phyloP scores from a whole-genome alignment of 2,329 filamentous ascomycete genomes.

The Cercospora brassicicola region DNA sequence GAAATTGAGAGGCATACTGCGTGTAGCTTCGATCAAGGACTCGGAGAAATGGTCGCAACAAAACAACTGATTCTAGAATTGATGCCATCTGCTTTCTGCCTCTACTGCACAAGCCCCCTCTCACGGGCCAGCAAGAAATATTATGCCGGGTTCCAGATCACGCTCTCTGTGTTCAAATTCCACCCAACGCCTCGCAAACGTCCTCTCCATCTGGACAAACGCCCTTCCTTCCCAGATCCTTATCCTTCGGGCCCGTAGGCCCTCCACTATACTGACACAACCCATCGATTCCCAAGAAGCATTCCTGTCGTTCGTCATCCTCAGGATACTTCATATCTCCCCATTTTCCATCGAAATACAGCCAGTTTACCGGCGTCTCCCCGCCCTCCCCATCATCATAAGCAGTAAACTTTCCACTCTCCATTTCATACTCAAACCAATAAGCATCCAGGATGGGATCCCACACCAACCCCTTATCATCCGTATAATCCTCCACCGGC shows the following conservation, averaged over 20 bases:
- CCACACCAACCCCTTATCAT: slow-evolving; percentile 56
- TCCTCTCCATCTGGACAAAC: slow-evolving; percentile 56
- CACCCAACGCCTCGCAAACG: background rate
- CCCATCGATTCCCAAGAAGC: slow-evolving; percentile 41
- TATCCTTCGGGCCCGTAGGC: slow-evolving; percentile 62
- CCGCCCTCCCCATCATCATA: slow-evolving; percentile 46
- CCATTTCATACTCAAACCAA: slow-evolving; percentile 55
- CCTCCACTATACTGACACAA: slow-evolving; percentile 55
- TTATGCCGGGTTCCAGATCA: too few species aligned
- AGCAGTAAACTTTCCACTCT: slow-evolving; percentile 46
- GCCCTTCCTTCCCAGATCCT: slow-evolving; percentile 56
- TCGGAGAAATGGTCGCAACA: background rate
- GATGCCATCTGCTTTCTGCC: too few species aligned
- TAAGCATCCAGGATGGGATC: slow-evolving; percentile 60
- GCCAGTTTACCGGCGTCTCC: slow-evolving; percentile 52
- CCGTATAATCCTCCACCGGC: slow-evolving; percentile 57
- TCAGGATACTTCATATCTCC: slow-evolving; percentile 61
- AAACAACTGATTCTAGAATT: too few species aligned
- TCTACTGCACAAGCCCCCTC: too few species aligned
- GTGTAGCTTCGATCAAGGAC: background rate
- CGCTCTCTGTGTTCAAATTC: background rate
- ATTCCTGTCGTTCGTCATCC: slow-evolving; percentile 53
- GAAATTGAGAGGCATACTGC: background rate
- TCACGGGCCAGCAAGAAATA: too few species aligned
- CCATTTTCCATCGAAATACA: slow-evolving; percentile 61